Conservation (phyloP, 495 filamentous ascomycete species). For the Lasiosphaeria miniovina region DNA sequence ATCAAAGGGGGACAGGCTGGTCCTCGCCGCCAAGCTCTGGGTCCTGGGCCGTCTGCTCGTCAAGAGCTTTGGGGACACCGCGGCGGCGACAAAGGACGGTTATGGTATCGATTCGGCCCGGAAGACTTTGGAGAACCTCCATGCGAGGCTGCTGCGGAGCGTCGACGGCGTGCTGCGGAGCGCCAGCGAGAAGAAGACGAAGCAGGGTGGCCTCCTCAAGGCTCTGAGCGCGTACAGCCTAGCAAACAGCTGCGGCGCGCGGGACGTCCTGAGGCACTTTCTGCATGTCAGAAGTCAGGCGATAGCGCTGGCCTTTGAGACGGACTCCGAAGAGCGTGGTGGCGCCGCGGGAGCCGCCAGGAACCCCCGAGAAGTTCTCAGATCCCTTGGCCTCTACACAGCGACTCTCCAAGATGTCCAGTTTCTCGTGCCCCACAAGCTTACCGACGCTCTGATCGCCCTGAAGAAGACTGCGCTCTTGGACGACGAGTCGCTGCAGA, state of each 20-base stretch:
- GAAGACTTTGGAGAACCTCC: conserved; percentile 58
- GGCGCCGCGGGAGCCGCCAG: conserved; percentile 13
- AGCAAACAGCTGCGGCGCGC: conserved; percentile 74
- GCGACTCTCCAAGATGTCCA: conserved; percentile 76
- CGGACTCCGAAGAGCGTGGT: conserved; percentile 15
- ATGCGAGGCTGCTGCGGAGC: conserved; percentile 56
- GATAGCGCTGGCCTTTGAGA: conserved; percentile 56
- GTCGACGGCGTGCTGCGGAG: conserved; percentile 65
- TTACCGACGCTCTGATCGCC: conserved; percentile 65
- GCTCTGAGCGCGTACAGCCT: conserved; percentile 79
- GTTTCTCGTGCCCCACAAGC: conserved; percentile 63
- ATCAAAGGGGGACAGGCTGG: conserved; percentile 46
- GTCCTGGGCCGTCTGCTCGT: conserved; percentile 64
- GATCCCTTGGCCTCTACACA: conserved; percentile 67
- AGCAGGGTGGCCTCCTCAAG: conserved; percentile 56
- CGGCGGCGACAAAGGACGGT: conserved; percentile 51
- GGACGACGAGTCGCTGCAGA: conserved; percentile 61
- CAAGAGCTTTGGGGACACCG: conserved; percentile 34
- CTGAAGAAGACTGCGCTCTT: conserved; percentile 70
- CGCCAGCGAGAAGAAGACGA: not conserved
- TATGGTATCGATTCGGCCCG: conserved; percentile 34
- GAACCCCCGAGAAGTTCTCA: conserved; percentile 50
- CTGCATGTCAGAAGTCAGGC: conserved; percentile 67
- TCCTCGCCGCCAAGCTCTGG: conserved; percentile 75
- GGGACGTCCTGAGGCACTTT: conserved; percentile 80